Evolutionary conservation across 108 stramenopile genomes (phyloP), one percentile per base, ranked within the genome.

Genomic region (Cyclostephanos invisitatus): DNA sequence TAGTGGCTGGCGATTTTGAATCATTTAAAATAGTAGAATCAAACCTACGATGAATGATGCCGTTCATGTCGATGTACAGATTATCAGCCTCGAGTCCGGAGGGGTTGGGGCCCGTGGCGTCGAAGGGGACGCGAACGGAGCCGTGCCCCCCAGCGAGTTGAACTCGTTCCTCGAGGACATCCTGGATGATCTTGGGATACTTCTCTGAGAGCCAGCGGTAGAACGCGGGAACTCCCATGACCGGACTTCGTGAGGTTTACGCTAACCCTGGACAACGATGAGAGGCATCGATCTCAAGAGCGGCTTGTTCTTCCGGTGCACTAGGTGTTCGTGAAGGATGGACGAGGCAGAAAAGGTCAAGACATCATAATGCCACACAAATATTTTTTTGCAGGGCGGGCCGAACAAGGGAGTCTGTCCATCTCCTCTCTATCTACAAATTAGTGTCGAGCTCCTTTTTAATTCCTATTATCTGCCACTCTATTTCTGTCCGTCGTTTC

Each of bases 11-110:
- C n/a, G n/a, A n/a, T n/a, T n/a, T n/a, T n/a, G n/a, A n/a, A n/a
- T n/a, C n/a, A n/a, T n/a, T n/a, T n/a, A n/a, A n/a, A n/a, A n/a
- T n/a, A n/a, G n/a, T n/a, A n/a, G n/a, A n/a, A n/a, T n/a, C n/a
- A n/a, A n/a, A n/a, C n/a, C n/a, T n/a, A n/a, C n/a, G 98, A 80
- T 99, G 99, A 64, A 99, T 98, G 63, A 99, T 96, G 6, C 99
- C 99, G 71, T 99, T 99, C 98, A 99, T 97, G 79, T 99, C 99
- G 44, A 99, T 86, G 73, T 99, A 99, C 50, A 99, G 86, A 74
- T 97, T 96, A 80, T 96, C 95, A 62, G 83, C 86, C 82, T 99
- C 98, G 55, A 96, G 70, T 14, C 84, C 89, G 10, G 88, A 87
- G 24, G 98, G 96, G 76, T 98, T 98, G 38, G 97, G 94, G 10